phyloP scores from a whole-genome alignment of 1,284 basidiomycete genomes.

The Cutaneotrichosporon sp. region DNA sequence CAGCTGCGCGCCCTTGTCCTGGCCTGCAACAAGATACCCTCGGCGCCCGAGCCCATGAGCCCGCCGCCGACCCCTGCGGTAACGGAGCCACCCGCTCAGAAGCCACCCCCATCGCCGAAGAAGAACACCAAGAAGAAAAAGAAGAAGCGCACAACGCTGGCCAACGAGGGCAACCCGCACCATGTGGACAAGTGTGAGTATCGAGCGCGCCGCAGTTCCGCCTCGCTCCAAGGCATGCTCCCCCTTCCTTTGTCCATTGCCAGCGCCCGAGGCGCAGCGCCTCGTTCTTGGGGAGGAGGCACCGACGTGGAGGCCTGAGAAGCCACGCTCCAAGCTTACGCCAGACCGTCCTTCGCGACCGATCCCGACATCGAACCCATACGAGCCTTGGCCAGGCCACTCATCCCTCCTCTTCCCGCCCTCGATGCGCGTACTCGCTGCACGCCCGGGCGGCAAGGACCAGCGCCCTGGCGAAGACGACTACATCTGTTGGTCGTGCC shows the following conservation, averaged over 20 bases:
- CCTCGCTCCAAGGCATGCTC: neutral
- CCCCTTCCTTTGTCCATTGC: neutral
- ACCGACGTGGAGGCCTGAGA: neutral
- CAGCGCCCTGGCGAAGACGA: conserved; percentile 66
- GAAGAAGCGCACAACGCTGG: conserved; percentile 81
- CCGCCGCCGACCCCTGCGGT: conserved; percentile 2
- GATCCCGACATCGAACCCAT: conserved; percentile 33
- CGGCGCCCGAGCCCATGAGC: conserved; percentile 16
- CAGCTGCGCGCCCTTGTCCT: conserved; percentile 44
- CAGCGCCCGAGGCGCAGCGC: neutral
- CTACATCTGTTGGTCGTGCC: conserved; percentile 86
- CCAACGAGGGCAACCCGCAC: conserved; percentile 86
- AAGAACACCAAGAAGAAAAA: conserved; percentile 65
- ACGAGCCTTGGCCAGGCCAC: conserved; percentile 41
- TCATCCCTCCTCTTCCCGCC: conserved; percentile 48
- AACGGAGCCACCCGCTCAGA: neutral
- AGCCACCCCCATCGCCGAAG: conserved; percentile 2
- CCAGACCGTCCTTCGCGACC: conserved; percentile 49
- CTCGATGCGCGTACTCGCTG: conserved; percentile 35
- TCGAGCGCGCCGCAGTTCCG: neutral
- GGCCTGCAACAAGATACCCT: conserved; percentile 28
- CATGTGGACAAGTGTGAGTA: conserved; percentile 70
- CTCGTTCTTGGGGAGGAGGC: neutral
- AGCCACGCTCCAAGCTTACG: conserved; percentile 10
- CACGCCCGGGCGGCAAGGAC: conserved; percentile 28